These are phyloP conservation scores for Pestalotiopsis sp. DNA, from an alignment of 2,329 filamentous ascomycete genomes.

Conservation along the genomic window DNA sequence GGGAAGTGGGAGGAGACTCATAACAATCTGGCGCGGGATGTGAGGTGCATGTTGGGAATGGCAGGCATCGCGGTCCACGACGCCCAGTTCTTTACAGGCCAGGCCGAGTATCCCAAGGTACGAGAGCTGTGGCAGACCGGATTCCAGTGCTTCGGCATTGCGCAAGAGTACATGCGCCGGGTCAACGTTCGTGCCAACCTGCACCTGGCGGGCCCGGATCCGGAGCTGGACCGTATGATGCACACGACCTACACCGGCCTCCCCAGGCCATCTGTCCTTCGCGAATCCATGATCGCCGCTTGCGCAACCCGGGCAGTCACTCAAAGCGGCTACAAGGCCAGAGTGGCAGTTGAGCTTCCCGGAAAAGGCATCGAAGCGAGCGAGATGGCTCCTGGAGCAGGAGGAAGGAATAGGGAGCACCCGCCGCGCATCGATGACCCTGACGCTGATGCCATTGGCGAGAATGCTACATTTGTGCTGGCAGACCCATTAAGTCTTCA, in stretches of 20 bases:
- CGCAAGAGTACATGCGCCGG: not conserved
- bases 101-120: not conserved
- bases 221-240: not conserved
- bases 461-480: too few relatives aligned
- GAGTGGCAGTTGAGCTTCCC: conserved; percentile 3
- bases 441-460: not conserved
- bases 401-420: not conserved
- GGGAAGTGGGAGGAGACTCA: not conserved
- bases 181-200: not conserved
- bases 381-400: not conserved
- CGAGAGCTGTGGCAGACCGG: not conserved
- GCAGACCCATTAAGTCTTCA: too few relatives aligned
- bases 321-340: not conserved
- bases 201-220: not conserved
- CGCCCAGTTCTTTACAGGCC: not conserved
- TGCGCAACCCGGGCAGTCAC: not conserved
- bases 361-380: not conserved
- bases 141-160: not conserved
- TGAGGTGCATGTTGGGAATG: not conserved
- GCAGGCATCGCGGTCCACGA: not conserved
- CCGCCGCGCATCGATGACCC: not conserved
- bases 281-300: conserved; percentile 5
- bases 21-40: not conserved
- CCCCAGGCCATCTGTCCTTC: not conserved
- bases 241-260: not conserved